A percentile compares a stretch with the other conserved stretches of the same genome.
Conservation (phyloP, 176 grass and related monocot genomes). For the Cenchrus fungigraminus region DNA sequence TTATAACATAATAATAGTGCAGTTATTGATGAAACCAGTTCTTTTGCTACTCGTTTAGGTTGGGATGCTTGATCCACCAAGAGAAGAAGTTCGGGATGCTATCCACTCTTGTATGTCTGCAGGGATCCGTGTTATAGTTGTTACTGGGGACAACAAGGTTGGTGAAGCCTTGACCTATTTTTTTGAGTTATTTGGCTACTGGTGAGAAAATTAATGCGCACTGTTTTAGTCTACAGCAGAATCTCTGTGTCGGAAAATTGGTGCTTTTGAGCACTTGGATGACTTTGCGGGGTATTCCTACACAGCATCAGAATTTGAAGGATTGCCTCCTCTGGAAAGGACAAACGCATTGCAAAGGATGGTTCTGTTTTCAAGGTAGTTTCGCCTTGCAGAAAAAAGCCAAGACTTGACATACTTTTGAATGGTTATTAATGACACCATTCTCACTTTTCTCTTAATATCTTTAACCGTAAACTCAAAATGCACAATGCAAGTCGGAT, state of each 20-base stretch:
- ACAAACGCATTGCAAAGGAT: constrained; percentile 86
- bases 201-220: constrained; percentile 47
- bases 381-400: constrained; percentile 39
- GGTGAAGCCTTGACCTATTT: constrained; percentile 21
- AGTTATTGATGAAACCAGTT: constrained; percentile 40
- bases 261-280: constrained; percentile 87
- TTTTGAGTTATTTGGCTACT: constrained; percentile 29
- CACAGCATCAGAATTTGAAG: constrained; percentile 96
- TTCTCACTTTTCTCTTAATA: constrained; percentile 10
- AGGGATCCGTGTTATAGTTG: constrained; percentile 98
- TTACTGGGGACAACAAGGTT: constrained; percentile 99
- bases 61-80: constrained; percentile 98
- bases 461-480: constrained; percentile 27
- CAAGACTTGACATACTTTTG: constrained; percentile 3
- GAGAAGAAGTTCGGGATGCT: constrained; percentile 87
- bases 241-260: constrained; percentile 87
- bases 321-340: constrained; percentile 75
- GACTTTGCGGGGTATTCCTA: constrained; percentile 89
- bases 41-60: constrained; percentile 58
- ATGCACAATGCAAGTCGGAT: constrained; percentile 6
- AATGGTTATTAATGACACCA: constrained; percentile 26
- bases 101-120: constrained; percentile 95
- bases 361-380: constrained; percentile 89
- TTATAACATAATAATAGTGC: constrained; percentile 20
- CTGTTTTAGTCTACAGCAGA: constrained; percentile 88